These are phyloP conservation scores for Candida bentonensis DNA, from an alignment of 805 yeast species.

Conservation along the genomic window DNA sequence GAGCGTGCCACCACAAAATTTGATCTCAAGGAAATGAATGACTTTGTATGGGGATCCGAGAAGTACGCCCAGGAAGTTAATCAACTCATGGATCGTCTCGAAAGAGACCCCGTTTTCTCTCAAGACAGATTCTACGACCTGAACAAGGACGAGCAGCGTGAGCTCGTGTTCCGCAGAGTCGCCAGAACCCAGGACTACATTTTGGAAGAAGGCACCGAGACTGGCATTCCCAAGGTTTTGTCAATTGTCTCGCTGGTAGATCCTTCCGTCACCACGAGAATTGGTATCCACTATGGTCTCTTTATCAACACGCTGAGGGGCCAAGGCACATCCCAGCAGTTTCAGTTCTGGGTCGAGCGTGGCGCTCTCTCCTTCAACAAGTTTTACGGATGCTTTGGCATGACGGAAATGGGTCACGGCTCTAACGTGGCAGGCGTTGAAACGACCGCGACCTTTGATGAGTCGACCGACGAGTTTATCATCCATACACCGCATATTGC, in stretches of 20 bases:
- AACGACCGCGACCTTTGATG: conserved; percentile 65
- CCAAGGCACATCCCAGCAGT: conserved; percentile 65
- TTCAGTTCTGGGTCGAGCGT: conserved; percentile 54
- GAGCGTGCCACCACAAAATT: conserved; percentile 28
- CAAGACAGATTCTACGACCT: conserved; percentile 33
- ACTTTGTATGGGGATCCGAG: conserved; percentile 30
- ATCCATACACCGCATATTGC: conserved; percentile 73
- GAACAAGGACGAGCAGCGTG: conserved; percentile 28
- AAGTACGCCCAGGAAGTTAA: conserved; percentile 26
- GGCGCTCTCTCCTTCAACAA: conserved; percentile 16
- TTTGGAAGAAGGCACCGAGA: conserved; percentile 6
- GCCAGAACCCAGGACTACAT: conserved; percentile 11
- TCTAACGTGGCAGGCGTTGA: conserved; percentile 79
- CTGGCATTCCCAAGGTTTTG: conserved; percentile 5
- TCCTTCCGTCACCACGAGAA: conserved; percentile 58
- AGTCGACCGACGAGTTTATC: conserved; percentile 41
- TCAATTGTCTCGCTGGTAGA: conserved; percentile 24
- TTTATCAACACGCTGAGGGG: conserved; percentile 62
- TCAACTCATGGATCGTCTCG: conserved; percentile 29
- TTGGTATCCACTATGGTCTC: conserved; percentile 67
- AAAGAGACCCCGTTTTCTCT: conserved; percentile 40
- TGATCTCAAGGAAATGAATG: conserved; percentile 25
- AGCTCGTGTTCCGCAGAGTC: conserved; percentile 21
- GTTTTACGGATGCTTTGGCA: conserved; percentile 67
- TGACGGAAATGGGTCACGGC: conserved; percentile 83